Conservation (phyloP, 2,329 filamentous ascomycete genomes). For the Cladorrhinum sp. region DNA sequence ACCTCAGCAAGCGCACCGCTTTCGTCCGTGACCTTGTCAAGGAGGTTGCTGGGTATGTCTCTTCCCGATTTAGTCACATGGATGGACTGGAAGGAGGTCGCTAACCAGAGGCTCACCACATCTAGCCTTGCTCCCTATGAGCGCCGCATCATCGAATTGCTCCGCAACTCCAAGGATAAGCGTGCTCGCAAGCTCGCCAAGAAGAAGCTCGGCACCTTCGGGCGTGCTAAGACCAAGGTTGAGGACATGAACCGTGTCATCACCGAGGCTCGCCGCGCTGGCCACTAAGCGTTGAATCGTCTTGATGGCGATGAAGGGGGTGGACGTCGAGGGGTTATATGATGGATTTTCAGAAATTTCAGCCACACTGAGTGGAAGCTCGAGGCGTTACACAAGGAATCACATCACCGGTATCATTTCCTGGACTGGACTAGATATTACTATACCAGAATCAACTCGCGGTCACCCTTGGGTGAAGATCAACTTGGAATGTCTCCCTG, state of each 20-base stretch:
- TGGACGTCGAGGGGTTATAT: conserved; percentile 17
- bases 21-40: conserved; percentile 98
- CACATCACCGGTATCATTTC: conserved; percentile 6
- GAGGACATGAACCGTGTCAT: conserved; percentile 99
- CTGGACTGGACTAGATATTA: conserved; percentile 7
- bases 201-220: conserved; percentile 99
- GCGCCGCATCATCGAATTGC: conserved; percentile 97
- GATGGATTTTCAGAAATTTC: conserved; percentile 15
- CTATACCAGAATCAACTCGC: conserved; percentile 22
- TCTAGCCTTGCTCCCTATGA: conserved; percentile 87
- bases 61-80: neutral
- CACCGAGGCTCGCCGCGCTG: conserved; percentile 79
- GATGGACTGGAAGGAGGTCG: neutral
- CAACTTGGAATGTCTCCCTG: neutral
- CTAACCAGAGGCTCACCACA: conserved; percentile 8
- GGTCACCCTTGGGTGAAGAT: conserved; percentile 12
- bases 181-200: conserved; percentile 98
- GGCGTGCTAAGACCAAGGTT: conserved; percentile 99
- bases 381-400: neutral
- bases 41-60: conserved; percentile 89
- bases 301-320: conserved; percentile 7
- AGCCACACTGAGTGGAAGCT: neutral
- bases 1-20: conserved; percentile 93
- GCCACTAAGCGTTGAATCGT: conserved; percentile 47
- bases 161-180: conserved; percentile 99